Evolutionary conservation across 805 yeast genomes (phyloP), one percentile per base, ranked within the genome.

Genomic region (Candida caryicola): DNA sequence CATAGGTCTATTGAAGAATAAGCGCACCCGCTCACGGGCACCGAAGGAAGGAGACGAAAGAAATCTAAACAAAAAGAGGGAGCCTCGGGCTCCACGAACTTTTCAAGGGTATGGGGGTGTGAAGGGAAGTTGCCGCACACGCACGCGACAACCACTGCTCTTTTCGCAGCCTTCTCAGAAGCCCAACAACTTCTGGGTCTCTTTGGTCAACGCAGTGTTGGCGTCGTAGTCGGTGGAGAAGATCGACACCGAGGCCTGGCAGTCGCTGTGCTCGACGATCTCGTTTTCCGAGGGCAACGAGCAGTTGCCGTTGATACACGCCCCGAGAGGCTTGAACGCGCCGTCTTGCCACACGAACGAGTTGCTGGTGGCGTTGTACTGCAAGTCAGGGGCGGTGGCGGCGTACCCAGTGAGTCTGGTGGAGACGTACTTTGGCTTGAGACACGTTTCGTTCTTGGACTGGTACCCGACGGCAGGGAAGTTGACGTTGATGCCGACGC

Each of bases 401-500:
- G 58, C 60, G 13, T 52, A 45, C 17, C 81, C 81, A 7, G 73
- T 59, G 37, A 74, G 43, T 59, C 81, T 70, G 12, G 79, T 55
- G 46, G 56, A 64, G 27, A 62, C 66, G 51, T 57, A 75, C 18
- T 60, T 52, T 36, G 79, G 77, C 39, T 60, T 59, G 17, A 47
- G 41, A 59, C 81, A 77, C 5, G 64, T 39, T 42, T 70, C 73
- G 34, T 66, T 45, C 10, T 36, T 26, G 27, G 51, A 47, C 31
- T 49, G 49, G 46, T 56, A 50, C n/a, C 49, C 50, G 18, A 74
- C 79, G 10, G 37, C 34, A 35, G 80, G 79, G 51, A 65, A 60
- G 57, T 75, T 74, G 39, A 74, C 77, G 51, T 69, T 73, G 39
- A 74, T 42, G 47, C 77, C 79, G 36, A 59, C 62, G 30, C 68